phyloP scores from a whole-genome alignment of 208 protist species.

The Wallacemonas rigidus region DNA sequence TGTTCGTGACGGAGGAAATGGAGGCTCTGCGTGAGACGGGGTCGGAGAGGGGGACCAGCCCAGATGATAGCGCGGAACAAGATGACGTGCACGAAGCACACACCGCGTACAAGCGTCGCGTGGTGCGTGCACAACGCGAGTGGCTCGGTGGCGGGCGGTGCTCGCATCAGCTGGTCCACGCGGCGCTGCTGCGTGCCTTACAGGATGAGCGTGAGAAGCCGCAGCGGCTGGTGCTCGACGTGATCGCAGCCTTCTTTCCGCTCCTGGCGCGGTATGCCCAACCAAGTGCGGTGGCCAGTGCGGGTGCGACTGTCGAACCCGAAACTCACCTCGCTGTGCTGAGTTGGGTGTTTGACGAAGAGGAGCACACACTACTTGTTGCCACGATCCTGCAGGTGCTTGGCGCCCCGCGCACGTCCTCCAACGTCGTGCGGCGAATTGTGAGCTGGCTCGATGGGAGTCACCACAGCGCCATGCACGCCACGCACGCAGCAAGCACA shows the following conservation, averaged over 20 bases:
- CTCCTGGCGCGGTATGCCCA: constrained; percentile 14
- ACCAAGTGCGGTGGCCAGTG: neutral
- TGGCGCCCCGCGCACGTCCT: constrained; percentile 34
- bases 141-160: constrained; percentile 35
- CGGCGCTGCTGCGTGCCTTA: constrained; percentile 42
- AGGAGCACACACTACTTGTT: constrained; percentile 46
- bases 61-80: neutral
- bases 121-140: constrained; percentile 14
- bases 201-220: constrained; percentile 45
- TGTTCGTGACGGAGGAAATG: constrained; percentile 29
- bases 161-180: constrained; percentile 16
- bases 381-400: constrained; percentile 52
- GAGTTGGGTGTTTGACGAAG: constrained; percentile 13
- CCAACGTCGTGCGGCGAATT: constrained; percentile 40
- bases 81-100: neutral
- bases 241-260: constrained; percentile 42
- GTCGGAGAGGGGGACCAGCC: neutral
- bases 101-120: neutral
- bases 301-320: constrained; percentile 3
- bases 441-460: constrained; percentile 32
- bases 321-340: neutral
- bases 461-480: neutral
- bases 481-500: neutral
- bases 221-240: constrained; percentile 47
- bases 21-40: neutral